Evolutionary conservation across 768 basidiomycete genomes (phyloP), one percentile per base, ranked within the genome.

Genomic region (Xanthoconium stramineum): DNA sequence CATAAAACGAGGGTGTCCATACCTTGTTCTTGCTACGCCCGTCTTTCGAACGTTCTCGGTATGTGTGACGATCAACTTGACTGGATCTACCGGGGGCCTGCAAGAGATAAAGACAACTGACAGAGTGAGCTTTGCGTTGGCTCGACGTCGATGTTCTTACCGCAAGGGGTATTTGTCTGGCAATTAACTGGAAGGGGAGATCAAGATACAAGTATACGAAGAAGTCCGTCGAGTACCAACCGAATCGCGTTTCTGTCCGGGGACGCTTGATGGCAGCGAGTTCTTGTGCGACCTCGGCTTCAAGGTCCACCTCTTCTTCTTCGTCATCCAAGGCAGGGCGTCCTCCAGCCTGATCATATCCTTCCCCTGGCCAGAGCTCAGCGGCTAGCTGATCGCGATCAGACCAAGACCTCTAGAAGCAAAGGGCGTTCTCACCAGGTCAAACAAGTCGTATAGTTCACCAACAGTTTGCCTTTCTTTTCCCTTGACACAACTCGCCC

Each of bases 401-500:
- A 62, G 55, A 52, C 35, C 38, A 49, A 39, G 47, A 33, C 53
- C 57, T 53, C 37, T 17, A 48, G 45, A 14, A n/a, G 55, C 19
- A 40, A 28, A 40, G 11, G 17, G 40, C n/a, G 15, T 35, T 71
- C 84, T 63, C 59, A 91, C 91, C 50, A 80, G 80, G 56, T 91
- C 88, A 52, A 94, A 90, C 11, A 94, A 64, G 64, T 91, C 89
- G 59, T 86, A 86, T 36, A 90, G 69, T 66, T 94, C 91, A 37
- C 85, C 83, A 5, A 90, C 81, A 0, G 88, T 80, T 64, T 85
- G 86, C 59, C 81, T 87, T 69, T 94, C 92, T 61, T 86, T 93
- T 19, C 91, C 91, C 68, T 87, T 90, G 32, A 91, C 80, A 77
- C 89, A 93, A 64, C 85, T 91, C 11, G 83, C 88, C 91, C 91